phyloP scores from a whole-genome alignment of 176 grass and related monocot genomes.

The Carex cristatella region DNA sequence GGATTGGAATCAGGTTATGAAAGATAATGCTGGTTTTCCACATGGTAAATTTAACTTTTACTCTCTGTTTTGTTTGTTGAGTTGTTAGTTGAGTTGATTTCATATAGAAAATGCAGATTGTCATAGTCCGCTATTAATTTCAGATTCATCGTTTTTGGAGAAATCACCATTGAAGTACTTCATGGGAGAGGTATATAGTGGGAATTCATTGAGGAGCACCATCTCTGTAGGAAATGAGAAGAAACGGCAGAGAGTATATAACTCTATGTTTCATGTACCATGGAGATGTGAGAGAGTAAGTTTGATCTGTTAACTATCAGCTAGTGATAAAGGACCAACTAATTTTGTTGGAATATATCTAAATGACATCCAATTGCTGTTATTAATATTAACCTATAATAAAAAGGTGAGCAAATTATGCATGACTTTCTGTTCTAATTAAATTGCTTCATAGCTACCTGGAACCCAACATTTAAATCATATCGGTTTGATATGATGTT shows the following conservation, averaged over 20 bases:
- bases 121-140: slow-evolving; percentile 7
- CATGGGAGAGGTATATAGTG: slow-evolving; percentile 77
- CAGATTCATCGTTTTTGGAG: slow-evolving; percentile 25
- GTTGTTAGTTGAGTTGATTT: not conserved
- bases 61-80: not conserved
- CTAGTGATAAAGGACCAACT: not conserved
- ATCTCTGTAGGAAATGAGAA: slow-evolving; percentile 94
- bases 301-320: not conserved
- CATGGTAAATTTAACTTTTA: slow-evolving; percentile 41
- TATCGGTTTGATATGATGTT: not conserved
- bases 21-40: slow-evolving; percentile 40
- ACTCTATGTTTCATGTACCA: slow-evolving; percentile 99
- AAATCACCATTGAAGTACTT: slow-evolving; percentile 89
- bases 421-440: not conserved
- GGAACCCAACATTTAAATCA: not conserved
- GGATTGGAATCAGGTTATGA: slow-evolving; percentile 76
- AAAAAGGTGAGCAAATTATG: not conserved
- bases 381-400: not conserved
- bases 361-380: not conserved
- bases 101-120: not conserved
- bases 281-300: slow-evolving; percentile 99
- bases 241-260: slow-evolving; percentile 91
- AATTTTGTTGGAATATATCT: not conserved
- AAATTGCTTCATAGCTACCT: not conserved
- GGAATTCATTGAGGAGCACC: slow-evolving; percentile 92